These are phyloP conservation scores for Paracorniculantispora psalliotae DNA, from an alignment of 2,329 filamentous ascomycete species.

Conservation along the genomic window DNA sequence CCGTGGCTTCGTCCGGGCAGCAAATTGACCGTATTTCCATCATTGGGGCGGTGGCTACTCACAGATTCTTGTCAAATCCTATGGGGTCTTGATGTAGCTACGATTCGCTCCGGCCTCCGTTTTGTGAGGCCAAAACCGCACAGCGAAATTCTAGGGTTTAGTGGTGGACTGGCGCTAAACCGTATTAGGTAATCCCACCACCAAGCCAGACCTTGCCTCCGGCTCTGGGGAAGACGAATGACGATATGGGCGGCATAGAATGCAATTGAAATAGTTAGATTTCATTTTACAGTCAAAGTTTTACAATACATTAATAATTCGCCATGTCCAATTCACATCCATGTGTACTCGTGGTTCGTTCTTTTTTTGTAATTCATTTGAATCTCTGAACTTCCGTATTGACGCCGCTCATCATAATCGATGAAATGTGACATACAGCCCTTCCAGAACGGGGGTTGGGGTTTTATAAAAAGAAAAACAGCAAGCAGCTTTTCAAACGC, in stretches of 20 bases:
- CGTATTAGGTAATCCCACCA: constrained; percentile 36
- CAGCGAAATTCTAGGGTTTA: constrained; percentile 44
- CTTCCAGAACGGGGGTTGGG: constrained; percentile 47
- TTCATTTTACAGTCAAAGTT: not conserved
- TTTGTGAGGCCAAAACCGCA: constrained; percentile 36
- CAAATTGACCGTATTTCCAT: constrained; percentile 11
- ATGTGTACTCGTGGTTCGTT: not conserved
- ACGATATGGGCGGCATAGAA: not conserved
- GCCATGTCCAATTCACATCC: not conserved
- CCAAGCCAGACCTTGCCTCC: constrained; percentile 15
- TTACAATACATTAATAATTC: not conserved
- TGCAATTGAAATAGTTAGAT: not conserved
- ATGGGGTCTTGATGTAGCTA: constrained; percentile 27
- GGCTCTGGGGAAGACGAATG: constrained; percentile 6
- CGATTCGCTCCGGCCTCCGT: constrained; percentile 27
- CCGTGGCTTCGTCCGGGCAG: not conserved
- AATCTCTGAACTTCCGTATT: constrained; percentile 55
- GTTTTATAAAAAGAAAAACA: constrained; percentile 47
- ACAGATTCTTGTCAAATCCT: constrained; percentile 35
- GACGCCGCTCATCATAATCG: constrained; percentile 59
- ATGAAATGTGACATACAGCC: constrained; percentile 60
- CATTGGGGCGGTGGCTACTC: constrained; percentile 13
- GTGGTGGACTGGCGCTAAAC: constrained; percentile 33
- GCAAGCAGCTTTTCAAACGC: constrained; percentile 36
- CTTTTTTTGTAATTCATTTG: constrained; percentile 33